Base-by-base conservation (phyloP, 176 grass and related monocot genomes). In the Carex pumila region DNA sequence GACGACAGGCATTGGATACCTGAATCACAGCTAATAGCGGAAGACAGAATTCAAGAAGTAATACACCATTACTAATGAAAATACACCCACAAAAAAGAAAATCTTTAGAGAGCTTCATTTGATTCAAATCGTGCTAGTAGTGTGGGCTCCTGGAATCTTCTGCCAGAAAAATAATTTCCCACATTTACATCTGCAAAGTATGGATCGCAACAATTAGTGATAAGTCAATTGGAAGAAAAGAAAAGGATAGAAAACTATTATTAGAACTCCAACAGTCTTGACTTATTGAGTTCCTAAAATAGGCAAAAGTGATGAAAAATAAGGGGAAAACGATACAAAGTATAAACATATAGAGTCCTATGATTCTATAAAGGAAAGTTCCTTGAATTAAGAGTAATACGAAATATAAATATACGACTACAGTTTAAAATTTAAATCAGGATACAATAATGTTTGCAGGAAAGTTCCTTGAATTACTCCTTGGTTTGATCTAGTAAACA, bases 151-250 rank as follows among this genome's bases (percentile, higher is more conserved):
- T 32, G 13, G 19, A 50, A 77, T 77, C 50, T 7, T 77, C 25
- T 8, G 4, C 6, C 50, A 77, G 49, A 54, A 71, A 71, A 77
- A 77, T 77, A 75, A 29, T 77, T 17, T 77, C 5, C 39, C 73
- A 50, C 25, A 77, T 77, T 45, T 34, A 77, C 50, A 56, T 55
- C 73, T 77, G 73, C 73, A 77, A 77, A 50, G 50, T 55, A 77
- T 77, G 47, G 11, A 57, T 19, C n/a, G 6, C 12, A 55, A 31
- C 73, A 56, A 45, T 77, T 29, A 77, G 50, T 77, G 21, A 13
- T 3, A 77, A 77, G 45, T 56, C 49, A 13, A 76, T 5, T 3
- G 18, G 8, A 62, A 62, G 60, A 62, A 62, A 62, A 7, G 72
- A 56, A 55, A 75, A 73, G 7, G 19, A 75, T 53, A 52, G 19